phyloP scores from a whole-genome alignment of 2,329 filamentous ascomycete species.

The Aspergillus persii region DNA sequence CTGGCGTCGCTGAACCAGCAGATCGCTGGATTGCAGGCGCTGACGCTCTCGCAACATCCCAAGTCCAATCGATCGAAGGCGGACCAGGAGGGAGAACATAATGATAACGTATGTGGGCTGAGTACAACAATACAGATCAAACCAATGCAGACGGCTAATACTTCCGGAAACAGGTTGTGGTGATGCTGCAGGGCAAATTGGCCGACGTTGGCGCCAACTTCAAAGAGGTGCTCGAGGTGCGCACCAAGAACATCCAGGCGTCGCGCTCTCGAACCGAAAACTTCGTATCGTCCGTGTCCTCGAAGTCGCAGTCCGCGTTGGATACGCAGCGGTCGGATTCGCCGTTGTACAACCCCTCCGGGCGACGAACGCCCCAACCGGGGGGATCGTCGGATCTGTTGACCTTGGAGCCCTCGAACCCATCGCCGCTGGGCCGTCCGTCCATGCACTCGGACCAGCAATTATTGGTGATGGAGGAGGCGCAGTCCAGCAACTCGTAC shows the following conservation, averaged over 20 bases:
- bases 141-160: conserved; percentile 19
- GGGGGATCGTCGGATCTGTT: conserved; percentile 65
- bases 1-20: conserved; percentile 81
- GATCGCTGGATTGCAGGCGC: conserved; percentile 75
- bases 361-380: conserved; percentile 62
- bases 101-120: conserved; percentile 69
- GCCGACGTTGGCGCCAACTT: conserved; percentile 93
- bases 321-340: conserved; percentile 72
- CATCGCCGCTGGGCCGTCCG: conserved; percentile 46
- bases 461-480: conserved; percentile 89
- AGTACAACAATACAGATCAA: background rate
- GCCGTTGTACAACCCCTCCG: conserved; percentile 81
- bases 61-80: conserved; percentile 47
- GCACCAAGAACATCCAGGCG: conserved; percentile 97
- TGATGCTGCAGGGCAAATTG: conserved; percentile 84
- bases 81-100: conserved; percentile 89
- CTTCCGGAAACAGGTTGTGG: conserved; percentile 57
- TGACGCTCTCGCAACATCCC: conserved; percentile 75
- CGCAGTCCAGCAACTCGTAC: conserved; percentile 79
- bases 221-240: conserved; percentile 93
- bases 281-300: conserved; percentile 86
- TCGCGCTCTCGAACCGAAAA: conserved; percentile 90
- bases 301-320: conserved; percentile 65
- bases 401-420: conserved; percentile 69
- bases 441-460: conserved; percentile 74